Evolutionary conservation across 257 asterid genomes (phyloP).

Genomic region (Linderniella brevidens): DNA sequence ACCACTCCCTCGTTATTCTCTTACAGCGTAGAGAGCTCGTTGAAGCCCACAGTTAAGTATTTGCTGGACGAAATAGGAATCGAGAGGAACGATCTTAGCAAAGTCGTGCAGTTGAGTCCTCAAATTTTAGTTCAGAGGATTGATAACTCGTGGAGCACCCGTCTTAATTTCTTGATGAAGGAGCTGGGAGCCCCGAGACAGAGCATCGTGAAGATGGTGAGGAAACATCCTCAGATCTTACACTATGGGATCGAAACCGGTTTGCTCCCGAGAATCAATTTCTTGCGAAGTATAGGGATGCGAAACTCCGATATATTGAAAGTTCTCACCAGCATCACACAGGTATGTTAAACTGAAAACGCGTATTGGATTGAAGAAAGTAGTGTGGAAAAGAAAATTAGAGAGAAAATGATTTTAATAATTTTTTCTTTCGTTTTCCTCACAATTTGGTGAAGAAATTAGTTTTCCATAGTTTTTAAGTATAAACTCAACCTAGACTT

Average conservation of each 20-base stretch:
- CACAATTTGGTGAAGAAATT: no score
- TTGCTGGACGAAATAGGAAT: slow-evolving; percentile 83
- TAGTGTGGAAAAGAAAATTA: no score
- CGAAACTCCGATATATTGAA: slow-evolving; percentile 54
- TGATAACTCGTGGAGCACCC: slow-evolving; percentile 66
- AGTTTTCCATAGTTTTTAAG: no score
- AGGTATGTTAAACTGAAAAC: slow-evolving; percentile 27
- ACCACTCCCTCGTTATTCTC: slow-evolving; percentile 84
- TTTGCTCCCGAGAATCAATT: slow-evolving; percentile 61
- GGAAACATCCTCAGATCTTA: slow-evolving; percentile 87
- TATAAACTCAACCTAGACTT: no score
- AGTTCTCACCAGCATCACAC: slow-evolving; percentile 77
- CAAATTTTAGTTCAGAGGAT: slow-evolving; percentile 94
- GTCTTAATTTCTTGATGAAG: slow-evolving; percentile 54
- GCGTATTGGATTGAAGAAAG: no score
- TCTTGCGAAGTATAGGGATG: slow-evolving; percentile 78
- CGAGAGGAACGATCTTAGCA: slow-evolving; percentile 45
- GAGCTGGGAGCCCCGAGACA: slow-evolving; percentile 82
- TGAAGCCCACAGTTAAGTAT: slow-evolving; percentile 77
- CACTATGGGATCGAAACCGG: slow-evolving; percentile 92
- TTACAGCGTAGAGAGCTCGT: slow-evolving; percentile 78
- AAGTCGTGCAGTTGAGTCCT: slow-evolving; percentile 92
- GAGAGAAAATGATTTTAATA: no score
- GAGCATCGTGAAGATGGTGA: slow-evolving; percentile 84
- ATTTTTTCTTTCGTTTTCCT: no score